Percentiles rank a stretch among this genome's conserved stretches.
These are phyloP conservation scores for Geotrichum armillariae DNA, from an alignment of 1,139 yeast genomes.

Conservation along the genomic window DNA sequence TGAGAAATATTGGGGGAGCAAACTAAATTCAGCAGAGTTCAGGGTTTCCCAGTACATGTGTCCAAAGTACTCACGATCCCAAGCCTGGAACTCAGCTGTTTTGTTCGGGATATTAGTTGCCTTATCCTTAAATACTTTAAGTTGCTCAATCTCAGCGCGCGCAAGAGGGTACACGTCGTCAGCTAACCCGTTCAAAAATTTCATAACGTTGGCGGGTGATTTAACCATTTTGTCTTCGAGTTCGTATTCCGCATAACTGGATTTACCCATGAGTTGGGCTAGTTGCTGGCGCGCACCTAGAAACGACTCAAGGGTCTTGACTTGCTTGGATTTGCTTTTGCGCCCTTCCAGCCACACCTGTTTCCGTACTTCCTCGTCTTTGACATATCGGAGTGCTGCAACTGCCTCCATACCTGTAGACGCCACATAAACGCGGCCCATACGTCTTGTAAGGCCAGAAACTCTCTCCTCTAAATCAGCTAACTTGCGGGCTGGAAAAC, in stretches of 20 bases:
- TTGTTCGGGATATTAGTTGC: constrained; percentile 41
- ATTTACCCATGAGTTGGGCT: constrained; percentile 72
- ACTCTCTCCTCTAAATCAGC: constrained; percentile 37
- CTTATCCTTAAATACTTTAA: constrained; percentile 34
- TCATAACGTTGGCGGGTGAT: constrained; percentile 69
- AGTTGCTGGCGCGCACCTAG: constrained; percentile 67
- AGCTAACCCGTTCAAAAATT: constrained; percentile 65
- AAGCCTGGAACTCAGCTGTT: constrained; percentile 54
- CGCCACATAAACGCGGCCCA: constrained; percentile 54
- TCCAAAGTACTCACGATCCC: constrained; percentile 86
- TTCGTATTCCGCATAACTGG: constrained; percentile 77
- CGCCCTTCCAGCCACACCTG: constrained; percentile 77
- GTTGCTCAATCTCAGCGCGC: constrained; percentile 52
- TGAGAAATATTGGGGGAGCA: constrained; percentile 58
- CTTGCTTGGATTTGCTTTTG: constrained; percentile 52
- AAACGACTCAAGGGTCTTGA: constrained; percentile 57
- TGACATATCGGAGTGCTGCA: constrained; percentile 60
- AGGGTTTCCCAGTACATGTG: constrained; percentile 36
- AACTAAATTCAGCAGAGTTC: constrained; percentile 25
- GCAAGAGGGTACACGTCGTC: constrained; percentile 55
- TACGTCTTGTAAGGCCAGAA: constrained; percentile 17
- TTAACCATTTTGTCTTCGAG: constrained; percentile 90
- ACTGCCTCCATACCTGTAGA: constrained; percentile 69
- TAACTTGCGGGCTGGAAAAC: constrained; percentile 38
- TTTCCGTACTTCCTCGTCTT: constrained; percentile 58